A percentile compares a stretch with the other conserved stretches of the same genome.
These are phyloP conservation scores for Akanthomyces dipterigenus DNA, from an alignment of 2,329 filamentous ascomycete genomes.

Conservation along the genomic window DNA sequence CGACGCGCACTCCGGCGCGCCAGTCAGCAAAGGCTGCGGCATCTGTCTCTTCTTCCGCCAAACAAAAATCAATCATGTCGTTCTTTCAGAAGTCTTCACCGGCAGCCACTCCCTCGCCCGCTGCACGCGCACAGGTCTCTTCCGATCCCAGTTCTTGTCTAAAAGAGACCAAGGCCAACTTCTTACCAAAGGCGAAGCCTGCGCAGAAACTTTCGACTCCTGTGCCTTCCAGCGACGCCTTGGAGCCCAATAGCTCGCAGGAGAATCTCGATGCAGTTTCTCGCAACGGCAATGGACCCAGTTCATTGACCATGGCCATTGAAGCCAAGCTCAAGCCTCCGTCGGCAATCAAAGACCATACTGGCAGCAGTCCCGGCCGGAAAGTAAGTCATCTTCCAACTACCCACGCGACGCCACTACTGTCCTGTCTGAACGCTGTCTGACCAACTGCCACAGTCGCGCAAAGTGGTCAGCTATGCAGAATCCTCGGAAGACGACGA, in stretches of 20 bases:
- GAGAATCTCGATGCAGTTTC: slow-evolving; percentile 48
- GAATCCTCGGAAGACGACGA: slow-evolving; percentile 80
- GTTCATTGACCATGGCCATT: slow-evolving; percentile 35
- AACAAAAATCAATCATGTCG: slow-evolving; percentile 37
- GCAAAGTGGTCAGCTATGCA: slow-evolving; percentile 66
- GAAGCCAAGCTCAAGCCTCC: slow-evolving; percentile 34
- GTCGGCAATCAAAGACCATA: slow-evolving; percentile 32
- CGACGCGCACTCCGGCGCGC: slow-evolving; percentile 29
- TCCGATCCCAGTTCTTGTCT: slow-evolving; percentile 29
- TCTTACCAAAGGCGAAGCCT: slow-evolving; percentile 26
- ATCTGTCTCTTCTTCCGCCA: slow-evolving; percentile 26
- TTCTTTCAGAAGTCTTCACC: slow-evolving; percentile 39
- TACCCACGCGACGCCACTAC: too few relatives aligned
- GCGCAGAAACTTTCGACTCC: slow-evolving; percentile 51
- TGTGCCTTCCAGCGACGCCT: slow-evolving; percentile 71
- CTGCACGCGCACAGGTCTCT: slow-evolving; percentile 26
- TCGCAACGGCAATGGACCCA: slow-evolving; percentile 43
- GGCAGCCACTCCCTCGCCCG: slow-evolving; percentile 26
- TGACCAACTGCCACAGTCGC: slow-evolving; percentile 30
- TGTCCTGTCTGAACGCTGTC: background rate
- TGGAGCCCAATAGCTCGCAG: slow-evolving; percentile 61
- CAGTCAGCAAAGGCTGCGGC: slow-evolving; percentile 21
- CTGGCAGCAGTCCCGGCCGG: slow-evolving; percentile 67
- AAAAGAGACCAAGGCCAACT: slow-evolving; percentile 36
- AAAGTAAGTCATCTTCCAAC: slow-evolving; percentile 49